Base-by-base conservation (phyloP, 345 rosid species). In the Nephelium lappaceum region DNA sequence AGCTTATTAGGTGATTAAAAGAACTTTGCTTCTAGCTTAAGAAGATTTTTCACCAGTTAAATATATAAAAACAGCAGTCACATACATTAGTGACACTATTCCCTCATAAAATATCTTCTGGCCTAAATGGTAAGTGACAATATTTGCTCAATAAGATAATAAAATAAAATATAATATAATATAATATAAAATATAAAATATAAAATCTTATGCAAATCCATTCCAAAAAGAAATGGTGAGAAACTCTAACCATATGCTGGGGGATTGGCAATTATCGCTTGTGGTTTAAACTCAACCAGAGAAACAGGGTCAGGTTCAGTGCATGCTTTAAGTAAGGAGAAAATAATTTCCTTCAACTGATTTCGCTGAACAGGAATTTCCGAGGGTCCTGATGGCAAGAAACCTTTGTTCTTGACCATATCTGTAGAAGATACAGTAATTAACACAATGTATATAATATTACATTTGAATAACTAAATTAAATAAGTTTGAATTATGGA, bases 401-500 rank as follows among this genome's bases (percentile, higher is more conserved):
- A 89, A 51, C 92, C 92, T 87, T 89, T 89, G 73, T 89, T 89
- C 81, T 89, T 89, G 8, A 89, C 92, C 92, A 89, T 89, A 77
- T 89, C 92, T 89, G 88, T 79, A 77, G 64, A 57, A 75, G 51
- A 67, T 11, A 67, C 2, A 21, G 23, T 47, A n/a, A 18, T 65
- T 10, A 49, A 47, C 21, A 51, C 47, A 11, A 31, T 47, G 25
- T 6, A 47, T 10, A 74, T 11, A 64, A 74, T 12, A 64, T 31
- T 42, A 31, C 19, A 64, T n/a, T 27, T 8, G 8, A 64, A 75
- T 42, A 75, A 58, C 64, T n/a, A 60, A 60, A 60, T n/a, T 60
- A 5, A 5, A 58, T 58, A 21, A 21, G 64, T 23, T 60, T 60
- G 27, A 60, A n/a, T 58, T 19, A 21, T 21, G 14, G 64, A 60